Evolutionary conservation across 2,329 filamentous ascomycete species (phyloP).

Genomic region (Geosmithia putterillii): DNA sequence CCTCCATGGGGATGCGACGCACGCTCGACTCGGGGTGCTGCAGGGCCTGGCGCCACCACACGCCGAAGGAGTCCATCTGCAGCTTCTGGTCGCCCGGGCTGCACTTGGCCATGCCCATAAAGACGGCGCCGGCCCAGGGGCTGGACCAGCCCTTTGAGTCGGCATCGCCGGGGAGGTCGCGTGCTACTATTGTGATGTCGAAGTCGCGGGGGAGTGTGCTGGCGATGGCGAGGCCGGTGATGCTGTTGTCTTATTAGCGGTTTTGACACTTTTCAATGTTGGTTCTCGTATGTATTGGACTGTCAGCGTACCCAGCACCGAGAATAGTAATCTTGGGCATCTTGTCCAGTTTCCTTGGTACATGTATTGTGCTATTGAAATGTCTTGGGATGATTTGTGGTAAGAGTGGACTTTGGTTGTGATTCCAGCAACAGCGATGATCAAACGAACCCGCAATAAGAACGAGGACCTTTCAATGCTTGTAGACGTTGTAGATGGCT

Average conservation of each 20-base stretch:
- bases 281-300: no score
- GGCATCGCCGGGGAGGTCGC: slow-evolving; percentile 15
- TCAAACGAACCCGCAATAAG: no score
- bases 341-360: no score
- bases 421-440: no score
- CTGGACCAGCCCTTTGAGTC: slow-evolving; percentile 14
- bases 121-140: slow-evolving; percentile 19
- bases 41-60: slow-evolving; percentile 3
- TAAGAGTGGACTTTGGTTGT: no score
- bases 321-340: slow-evolving; percentile 3
- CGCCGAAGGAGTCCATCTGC: slow-evolving; percentile 10
- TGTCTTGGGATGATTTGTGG: no score
- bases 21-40: slow-evolving; percentile 4
- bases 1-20: slow-evolving; percentile 1
- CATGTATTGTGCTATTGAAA: no score
- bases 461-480: no score
- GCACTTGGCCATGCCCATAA: slow-evolving; percentile 9
- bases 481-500: no score
- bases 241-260: no score
- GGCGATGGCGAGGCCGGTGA: slow-evolving; percentile 20
- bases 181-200: slow-evolving; percentile 17
- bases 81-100: slow-evolving; percentile 8
- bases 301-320: neutral
- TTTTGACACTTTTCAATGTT: neutral
- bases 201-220: slow-evolving; percentile 11